These are phyloP conservation scores for Botrytis cinerea DNA, from an alignment of 2,329 filamentous ascomycete species.

Conservation along the genomic window DNA sequence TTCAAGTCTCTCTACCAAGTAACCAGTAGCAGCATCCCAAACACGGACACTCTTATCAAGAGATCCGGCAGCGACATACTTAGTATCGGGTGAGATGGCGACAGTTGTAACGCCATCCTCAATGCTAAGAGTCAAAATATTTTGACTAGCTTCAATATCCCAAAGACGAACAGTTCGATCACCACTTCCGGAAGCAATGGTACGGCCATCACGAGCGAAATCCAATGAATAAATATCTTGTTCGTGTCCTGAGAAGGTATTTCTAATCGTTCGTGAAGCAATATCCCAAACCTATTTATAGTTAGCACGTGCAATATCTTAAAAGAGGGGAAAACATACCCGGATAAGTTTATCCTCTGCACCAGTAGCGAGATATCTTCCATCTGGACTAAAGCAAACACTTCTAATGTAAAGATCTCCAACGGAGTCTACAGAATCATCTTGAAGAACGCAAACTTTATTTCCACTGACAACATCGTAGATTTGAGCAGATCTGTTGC, in stretches of 20 bases:
- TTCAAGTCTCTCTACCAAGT: conserved; percentile 87
- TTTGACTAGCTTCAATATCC: conserved; percentile 85
- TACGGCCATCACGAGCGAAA: conserved; percentile 88
- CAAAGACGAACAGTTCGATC: conserved; percentile 93
- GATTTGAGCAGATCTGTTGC: conserved; percentile 98
- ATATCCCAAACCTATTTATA: conserved; percentile 89
- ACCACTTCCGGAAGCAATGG: conserved; percentile 93
- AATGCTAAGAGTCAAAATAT: conserved; percentile 83
- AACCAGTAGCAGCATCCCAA: conserved; percentile 87
- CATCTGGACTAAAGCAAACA: conserved; percentile 97
- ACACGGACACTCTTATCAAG: conserved; percentile 97
- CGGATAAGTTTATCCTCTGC: conserved; percentile 97
- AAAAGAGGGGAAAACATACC: conserved; percentile 54
- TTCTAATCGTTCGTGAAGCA: conserved; percentile 75
- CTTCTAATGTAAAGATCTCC: conserved; percentile 96
- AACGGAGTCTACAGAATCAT: conserved; percentile 81
- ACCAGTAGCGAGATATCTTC: conserved; percentile 89
- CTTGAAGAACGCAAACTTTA: conserved; percentile 87
- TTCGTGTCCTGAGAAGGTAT: conserved; percentile 94
- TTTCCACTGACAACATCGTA: conserved; percentile 88
- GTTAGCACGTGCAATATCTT: conserved; percentile 28
- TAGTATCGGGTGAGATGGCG: conserved; percentile 92
- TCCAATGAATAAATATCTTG: conserved; percentile 98
- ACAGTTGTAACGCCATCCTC: conserved; percentile 98
- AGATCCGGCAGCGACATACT: conserved; percentile 90